Base-by-base conservation (phyloP, 768 basidiomycete species). In the Tulasnella calospora region DNA sequence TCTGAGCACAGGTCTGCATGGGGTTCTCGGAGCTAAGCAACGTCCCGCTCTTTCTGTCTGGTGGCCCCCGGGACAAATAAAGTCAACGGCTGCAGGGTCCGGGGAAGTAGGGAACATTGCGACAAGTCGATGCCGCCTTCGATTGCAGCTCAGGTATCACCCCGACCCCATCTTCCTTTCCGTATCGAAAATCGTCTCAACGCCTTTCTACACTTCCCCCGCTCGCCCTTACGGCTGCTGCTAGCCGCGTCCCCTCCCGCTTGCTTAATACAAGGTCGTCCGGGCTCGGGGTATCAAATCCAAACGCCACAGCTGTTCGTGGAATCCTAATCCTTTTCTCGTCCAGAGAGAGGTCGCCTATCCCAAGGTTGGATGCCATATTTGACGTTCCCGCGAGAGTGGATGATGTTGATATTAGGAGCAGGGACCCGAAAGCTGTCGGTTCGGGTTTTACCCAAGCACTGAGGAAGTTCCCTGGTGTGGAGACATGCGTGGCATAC, bases 241-340 rank as follows among this genome's bases (percentile, higher is more conserved):
- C 81, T 41, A 83, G 75, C 38, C 76, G 80, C 23, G 95, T 93
- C 70, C 93, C 93, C 75, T 89, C 90, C 72, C 95, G 90, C 76
- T 95, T 94, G 81, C 89, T 90, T 81, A 93, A 86, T 12, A 98
- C 90, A 80, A 94, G 85, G 82, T 98, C 97, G 81, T 99, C 97
- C 30, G 97, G 97, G 84, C 96, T 98, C 46, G 94, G 94, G 33
- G 87, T 88, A 80, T 95, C 90, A 82, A 96, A 95, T 13, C 89
- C 85, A 83, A 94, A 94, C 3, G 85, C 84, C 13, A 35, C 69
- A 36, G 46, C 46, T 7, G 30, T n/a, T 17, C 55, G 46, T 3
- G 36, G 38, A 30, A 61, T 30, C n/a, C 57, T 5, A 61, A 30
- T 6, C 4, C 36, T 74, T 74, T 46, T 74, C 73, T 33, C 57